Conservation (phyloP, 345 rosid species). For the Acer campestre region DNA sequence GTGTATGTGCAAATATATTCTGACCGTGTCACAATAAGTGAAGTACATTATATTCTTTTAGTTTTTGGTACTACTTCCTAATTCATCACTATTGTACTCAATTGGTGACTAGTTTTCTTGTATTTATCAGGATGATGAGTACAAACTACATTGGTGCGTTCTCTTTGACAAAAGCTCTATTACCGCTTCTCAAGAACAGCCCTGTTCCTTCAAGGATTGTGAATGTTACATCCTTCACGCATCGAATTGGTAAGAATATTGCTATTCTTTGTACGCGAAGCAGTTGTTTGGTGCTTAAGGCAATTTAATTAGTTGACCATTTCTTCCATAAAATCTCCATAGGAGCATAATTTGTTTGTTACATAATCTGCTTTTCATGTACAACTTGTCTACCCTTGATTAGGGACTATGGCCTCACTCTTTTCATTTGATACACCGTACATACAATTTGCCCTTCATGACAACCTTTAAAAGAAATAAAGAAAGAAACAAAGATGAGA, state of each 20-base stretch:
- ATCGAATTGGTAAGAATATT: constrained; percentile 57
- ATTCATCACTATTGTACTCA: background rate
- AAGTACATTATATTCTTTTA: background rate
- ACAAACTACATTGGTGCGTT: constrained; percentile 82
- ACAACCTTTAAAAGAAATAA: background rate
- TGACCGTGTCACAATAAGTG: background rate
- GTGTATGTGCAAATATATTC: background rate
- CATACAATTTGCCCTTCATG: background rate
- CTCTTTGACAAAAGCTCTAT: constrained; percentile 64
- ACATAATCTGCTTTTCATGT: background rate
- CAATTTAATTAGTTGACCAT: constrained; percentile 5
- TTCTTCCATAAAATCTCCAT: background rate
- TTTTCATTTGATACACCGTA: background rate
- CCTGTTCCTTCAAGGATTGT: constrained; percentile 80
- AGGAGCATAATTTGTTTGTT: background rate
- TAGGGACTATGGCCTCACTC: background rate
- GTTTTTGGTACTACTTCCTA: background rate
- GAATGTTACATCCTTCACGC: constrained; percentile 91
- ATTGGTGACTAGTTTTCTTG: background rate
- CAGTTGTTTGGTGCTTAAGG: background rate
- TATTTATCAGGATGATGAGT: constrained; percentile 73
- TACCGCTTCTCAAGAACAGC: constrained; percentile 83
- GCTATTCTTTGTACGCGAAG: background rate
- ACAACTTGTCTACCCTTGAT: background rate
- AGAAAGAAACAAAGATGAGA: background rate